Percentiles rank a stretch among this genome's conserved stretches.
These are phyloP conservation scores for Colletotrichum phormii DNA, from an alignment of 2,329 filamentous ascomycete genomes.

Conservation along the genomic window DNA sequence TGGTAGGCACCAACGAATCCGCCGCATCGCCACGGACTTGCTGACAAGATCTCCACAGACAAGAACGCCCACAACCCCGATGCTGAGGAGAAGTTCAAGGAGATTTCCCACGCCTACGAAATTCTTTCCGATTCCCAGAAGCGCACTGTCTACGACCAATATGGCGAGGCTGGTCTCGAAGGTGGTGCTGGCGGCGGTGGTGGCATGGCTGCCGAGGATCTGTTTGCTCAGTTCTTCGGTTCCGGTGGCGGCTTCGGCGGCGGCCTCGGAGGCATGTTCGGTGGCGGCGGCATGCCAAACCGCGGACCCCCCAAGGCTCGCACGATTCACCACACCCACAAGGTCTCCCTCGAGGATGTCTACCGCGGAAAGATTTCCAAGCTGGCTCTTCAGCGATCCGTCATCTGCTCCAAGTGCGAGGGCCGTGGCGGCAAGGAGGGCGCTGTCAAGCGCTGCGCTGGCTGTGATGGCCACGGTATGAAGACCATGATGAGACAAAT, in stretches of 20 bases:
- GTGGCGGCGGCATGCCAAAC: constrained; percentile 79
- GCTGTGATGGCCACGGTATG: constrained; percentile 95
- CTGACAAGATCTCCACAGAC: constrained; percentile 64
- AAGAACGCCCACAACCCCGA: constrained; percentile 96
- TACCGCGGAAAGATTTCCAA: constrained; percentile 99
- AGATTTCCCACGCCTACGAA: constrained; percentile 95
- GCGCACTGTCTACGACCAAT: constrained; percentile 93
- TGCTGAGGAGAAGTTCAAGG: constrained; percentile 98
- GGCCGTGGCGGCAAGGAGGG: constrained; percentile 97
- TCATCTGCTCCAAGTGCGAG: constrained; percentile 95
- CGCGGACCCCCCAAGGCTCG: constrained; percentile 88
- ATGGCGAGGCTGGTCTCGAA: constrained; percentile 96
- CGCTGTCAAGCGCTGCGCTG: constrained; percentile 90
- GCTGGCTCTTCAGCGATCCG: constrained; percentile 94
- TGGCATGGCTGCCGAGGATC: constrained; percentile 95
- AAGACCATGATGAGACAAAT: constrained; percentile 99
- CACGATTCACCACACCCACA: constrained; percentile 98
- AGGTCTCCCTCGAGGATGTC: constrained; percentile 96
- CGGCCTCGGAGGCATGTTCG: constrained; percentile 83
- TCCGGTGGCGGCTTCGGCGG: constrained; percentile 73
- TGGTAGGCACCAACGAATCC: constrained; percentile 64
- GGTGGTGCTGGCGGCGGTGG: constrained; percentile 80
- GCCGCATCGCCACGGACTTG: neutral
- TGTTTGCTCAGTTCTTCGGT: constrained; percentile 98
- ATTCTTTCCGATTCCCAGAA: constrained; percentile 92